phyloP scores from a whole-genome alignment of 116 monocot genomes.

The Dioscorea cayenensis region DNA sequence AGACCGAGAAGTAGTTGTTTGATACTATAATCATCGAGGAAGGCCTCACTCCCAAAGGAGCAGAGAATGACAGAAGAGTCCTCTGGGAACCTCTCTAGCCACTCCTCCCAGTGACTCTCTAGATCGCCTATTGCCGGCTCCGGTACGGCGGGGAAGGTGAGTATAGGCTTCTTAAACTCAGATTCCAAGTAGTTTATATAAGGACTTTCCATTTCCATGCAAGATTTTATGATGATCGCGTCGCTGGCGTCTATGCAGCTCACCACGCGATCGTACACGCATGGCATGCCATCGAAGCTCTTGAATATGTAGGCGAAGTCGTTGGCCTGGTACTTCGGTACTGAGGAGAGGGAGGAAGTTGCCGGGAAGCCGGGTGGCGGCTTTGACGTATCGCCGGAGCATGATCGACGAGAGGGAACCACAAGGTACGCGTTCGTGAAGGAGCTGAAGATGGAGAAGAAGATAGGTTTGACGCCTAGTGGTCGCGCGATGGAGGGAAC shows the following conservation, averaged over 20 bases:
- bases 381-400: neutral
- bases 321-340: constrained; percentile 38
- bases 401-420: constrained; percentile 22
- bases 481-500: constrained; percentile 30
- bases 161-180: constrained; percentile 34
- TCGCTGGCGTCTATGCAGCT: constrained; percentile 7
- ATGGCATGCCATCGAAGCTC: constrained; percentile 17
- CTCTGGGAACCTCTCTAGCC: constrained; percentile 32
- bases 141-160: constrained; percentile 47
- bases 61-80: constrained; percentile 32
- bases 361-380: constrained; percentile 14
- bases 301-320: constrained; percentile 46
- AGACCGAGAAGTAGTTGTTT: constrained; percentile 45
- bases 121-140: constrained; percentile 21
- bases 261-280: constrained; percentile 29
- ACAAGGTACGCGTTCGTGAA: constrained; percentile 27
- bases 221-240: constrained; percentile 34
- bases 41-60: constrained; percentile 67
- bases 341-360: constrained; percentile 4
- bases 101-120: constrained; percentile 20
- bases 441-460: constrained; percentile 40
- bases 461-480: constrained; percentile 33
- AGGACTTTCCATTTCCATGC: constrained; percentile 39
- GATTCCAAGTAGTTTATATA: constrained; percentile 32
- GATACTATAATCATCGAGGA: constrained; percentile 13